A percentile compares a stretch with the other conserved stretches of the same genome.
These are phyloP conservation scores for Pseudogymnoascus verrucosus DNA, from an alignment of 2,329 filamentous ascomycete species.

Conservation along the genomic window DNA sequence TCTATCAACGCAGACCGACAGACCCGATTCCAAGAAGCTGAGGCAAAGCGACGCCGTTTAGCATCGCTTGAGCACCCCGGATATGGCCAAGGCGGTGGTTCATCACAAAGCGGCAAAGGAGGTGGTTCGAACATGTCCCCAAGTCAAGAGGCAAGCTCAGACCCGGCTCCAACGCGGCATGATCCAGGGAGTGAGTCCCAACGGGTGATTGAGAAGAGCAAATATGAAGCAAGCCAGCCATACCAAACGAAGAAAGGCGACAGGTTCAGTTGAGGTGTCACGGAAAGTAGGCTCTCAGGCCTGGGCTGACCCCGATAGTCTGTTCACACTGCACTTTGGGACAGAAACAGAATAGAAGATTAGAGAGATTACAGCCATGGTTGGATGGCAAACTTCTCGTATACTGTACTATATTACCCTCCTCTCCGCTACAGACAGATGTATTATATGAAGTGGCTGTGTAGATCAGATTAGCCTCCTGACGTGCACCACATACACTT, in stretches of 20 bases:
- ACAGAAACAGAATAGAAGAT: neutral
- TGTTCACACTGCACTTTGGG: neutral
- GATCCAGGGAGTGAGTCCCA: constrained; percentile 64
- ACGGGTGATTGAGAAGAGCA: constrained; percentile 67
- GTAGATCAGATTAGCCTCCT: neutral
- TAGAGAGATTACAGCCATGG: neutral
- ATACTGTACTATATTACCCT: neutral
- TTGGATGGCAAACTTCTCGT: neutral
- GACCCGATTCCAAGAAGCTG: constrained; percentile 58
- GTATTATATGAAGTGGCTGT: neutral
- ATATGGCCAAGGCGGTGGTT: constrained; percentile 22
- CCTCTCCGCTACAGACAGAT: neutral
- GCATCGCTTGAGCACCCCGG: constrained; percentile 45
- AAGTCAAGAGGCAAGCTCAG: constrained; percentile 62
- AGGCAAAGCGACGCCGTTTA: constrained; percentile 51
- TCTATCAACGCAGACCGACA: constrained; percentile 87
- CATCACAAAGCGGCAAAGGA: constrained; percentile 33
- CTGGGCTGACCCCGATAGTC: neutral
- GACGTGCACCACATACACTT: neutral
- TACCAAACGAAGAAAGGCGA: constrained; percentile 78
- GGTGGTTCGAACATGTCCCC: constrained; percentile 54
- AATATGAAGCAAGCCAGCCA: constrained; percentile 74
- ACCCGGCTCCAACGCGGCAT: constrained; percentile 81
- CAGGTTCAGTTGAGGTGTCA: constrained; percentile 55
- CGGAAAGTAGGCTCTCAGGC: neutral